Base-by-base conservation (phyloP, 257 asterid species). In the Verbascum thapsus region DNA sequence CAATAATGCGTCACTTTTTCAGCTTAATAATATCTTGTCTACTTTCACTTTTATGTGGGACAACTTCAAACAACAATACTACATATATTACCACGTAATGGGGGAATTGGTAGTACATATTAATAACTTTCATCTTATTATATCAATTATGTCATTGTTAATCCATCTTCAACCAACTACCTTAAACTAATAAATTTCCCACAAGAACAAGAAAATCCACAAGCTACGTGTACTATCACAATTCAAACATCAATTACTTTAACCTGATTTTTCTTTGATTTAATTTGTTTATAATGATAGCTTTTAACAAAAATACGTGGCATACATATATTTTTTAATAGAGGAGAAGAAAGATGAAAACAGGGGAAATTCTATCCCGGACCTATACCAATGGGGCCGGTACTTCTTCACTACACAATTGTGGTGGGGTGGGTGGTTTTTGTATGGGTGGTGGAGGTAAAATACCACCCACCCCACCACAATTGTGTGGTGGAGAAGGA, bases 211-310 rank as follows among this genome's bases (percentile, higher is more conserved):
- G 61, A 60, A n/a, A 66, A 34, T 66, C 48, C 26, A 62, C 58
- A 53, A 59, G 17, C 26, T 7, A 72, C 73, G 73, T 60, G 70
- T 55, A 56, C 67, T 53, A 44, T 67, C 26, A 53, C 4, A 59
- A 39, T 23, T 35, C 34, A 66, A 59, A 23, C 53, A 9, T 10
- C 32, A 26, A 26, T 26, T n/a, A n/a, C n/a, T 26, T 26, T 26
- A 26, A 26, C 5, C 5, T 26, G 32, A 26, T 26, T 26, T 26
- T 26, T 26, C n/a, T n/a, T n/a, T n/a, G n/a, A 26, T 26, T 26
- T 2, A 26, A 5, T 26, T 26, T 2, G 32, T 26, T 2, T 26
- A 26, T 26, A 26, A 26, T 26, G 5, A 26, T 26, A n/a, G 2
- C 32, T 26, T 26, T 26, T 26, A 1, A 1, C 32, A 26, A 26